Base-by-base conservation (phyloP, 2,329 filamentous ascomycete genomes). In the Ascochyta koolunga region DNA sequence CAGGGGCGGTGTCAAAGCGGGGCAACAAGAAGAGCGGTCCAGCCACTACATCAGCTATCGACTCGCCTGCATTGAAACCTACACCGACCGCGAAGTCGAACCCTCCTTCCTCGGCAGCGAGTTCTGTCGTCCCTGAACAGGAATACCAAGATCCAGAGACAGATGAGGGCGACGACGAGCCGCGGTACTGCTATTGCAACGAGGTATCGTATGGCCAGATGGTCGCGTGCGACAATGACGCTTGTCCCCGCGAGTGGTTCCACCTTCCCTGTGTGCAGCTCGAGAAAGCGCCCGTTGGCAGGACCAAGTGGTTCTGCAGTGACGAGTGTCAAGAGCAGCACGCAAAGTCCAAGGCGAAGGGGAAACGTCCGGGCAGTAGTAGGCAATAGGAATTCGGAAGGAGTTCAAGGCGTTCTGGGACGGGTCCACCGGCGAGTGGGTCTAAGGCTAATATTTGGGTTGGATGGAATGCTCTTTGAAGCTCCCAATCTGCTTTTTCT, bases 151-250 rank as follows among this genome's bases (percentile, higher is more conserved):
- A 72, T 46, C 73, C 67, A 35, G 65, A 66, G 54, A 64, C 70
- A 11, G 74, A 76, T 15, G 77, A 77, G 29, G 74, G 74, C 43
- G 74, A 65, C 21, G 74, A 70, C 27, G 83, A 85, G 57, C 83
- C 83, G 56, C 82, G 84, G 35, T 88, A 88, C 67, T 88, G 86
- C 72, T 86, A 85, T 60, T 88, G 86, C 66, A 84, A 85, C 43
- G 83, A 83, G 58, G 85, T 87, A 32, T 84, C 81, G 59, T 87
- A 86, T 66, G 86, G 86, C 16, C 83, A 86, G 65, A 88, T 88
- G 86, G 83, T 88, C 35, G 86, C 84, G 11, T 88, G 86, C 65
- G 86, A 88, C 69, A 87, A 88, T 67, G 83, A 86, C 32, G 77
- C 80, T 51, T 88, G 86, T 73, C 80, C 82, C 11, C 82, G 83